phyloP scores from a whole-genome alignment of 345 rosid species.

The Pistacia vera region DNA sequence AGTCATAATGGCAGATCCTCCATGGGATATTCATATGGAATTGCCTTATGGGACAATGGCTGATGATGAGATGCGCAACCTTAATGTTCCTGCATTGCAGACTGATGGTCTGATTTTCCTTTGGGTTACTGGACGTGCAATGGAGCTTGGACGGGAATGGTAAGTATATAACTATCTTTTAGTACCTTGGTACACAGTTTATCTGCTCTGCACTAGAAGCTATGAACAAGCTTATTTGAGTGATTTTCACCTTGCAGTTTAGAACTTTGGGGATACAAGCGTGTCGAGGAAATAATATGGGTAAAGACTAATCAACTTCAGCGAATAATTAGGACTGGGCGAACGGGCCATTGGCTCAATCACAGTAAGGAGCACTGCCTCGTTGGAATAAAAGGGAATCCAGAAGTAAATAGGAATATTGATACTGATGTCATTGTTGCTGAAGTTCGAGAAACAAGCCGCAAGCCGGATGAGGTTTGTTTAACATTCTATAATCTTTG shows the following conservation, averaged over 20 bases:
- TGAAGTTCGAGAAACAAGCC: constrained; percentile 98
- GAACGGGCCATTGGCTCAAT: constrained; percentile 99
- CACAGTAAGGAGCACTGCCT: constrained; percentile 99
- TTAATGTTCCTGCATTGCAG: constrained; percentile 97
- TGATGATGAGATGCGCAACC: constrained; percentile 98
- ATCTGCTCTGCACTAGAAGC: not conserved
- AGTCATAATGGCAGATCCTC: constrained; percentile 99
- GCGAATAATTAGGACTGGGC: constrained; percentile 94
- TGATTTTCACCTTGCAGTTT: constrained; percentile 48
- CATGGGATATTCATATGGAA: constrained; percentile 99
- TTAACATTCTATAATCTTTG: not conserved
- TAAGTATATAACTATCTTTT: constrained; percentile 22
- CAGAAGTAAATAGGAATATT: constrained; percentile 91
- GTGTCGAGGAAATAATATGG: constrained; percentile 97
- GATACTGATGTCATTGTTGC: constrained; percentile 99
- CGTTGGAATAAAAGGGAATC: constrained; percentile 95
- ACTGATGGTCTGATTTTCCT: constrained; percentile 97
- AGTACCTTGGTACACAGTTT: not conserved
- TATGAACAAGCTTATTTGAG: constrained; percentile 2
- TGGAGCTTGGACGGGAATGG: constrained; percentile 99
- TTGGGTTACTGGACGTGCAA: constrained; percentile 99
- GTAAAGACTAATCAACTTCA: constrained; percentile 97
- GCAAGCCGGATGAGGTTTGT: constrained; percentile 99
- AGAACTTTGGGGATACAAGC: constrained; percentile 97
- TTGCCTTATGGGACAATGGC: constrained; percentile 99